These are phyloP conservation scores for Ceratobasidium sp. DNA, from an alignment of 1,284 basidiomycete genomes.

Conservation along the genomic window DNA sequence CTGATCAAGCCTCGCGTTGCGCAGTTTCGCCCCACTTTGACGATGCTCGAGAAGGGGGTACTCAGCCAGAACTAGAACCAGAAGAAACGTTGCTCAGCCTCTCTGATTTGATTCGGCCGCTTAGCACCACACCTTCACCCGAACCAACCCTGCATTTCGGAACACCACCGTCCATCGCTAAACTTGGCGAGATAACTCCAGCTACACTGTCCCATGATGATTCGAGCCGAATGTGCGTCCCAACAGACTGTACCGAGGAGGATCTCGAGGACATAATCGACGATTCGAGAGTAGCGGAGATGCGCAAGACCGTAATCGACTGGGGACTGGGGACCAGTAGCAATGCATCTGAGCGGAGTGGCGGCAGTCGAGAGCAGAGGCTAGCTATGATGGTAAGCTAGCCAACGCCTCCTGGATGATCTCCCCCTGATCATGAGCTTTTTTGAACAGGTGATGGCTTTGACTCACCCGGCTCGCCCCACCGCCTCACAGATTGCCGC, in stretches of 20 bases:
- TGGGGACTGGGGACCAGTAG: constrained; percentile 1
- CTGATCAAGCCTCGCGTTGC: constrained; percentile 4
- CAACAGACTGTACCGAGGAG: neutral
- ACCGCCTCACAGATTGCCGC: constrained; percentile 36
- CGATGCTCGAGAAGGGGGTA: neutral
- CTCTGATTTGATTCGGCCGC: constrained; percentile 36
- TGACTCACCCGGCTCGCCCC: constrained; percentile 36
- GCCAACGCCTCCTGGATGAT: neutral
- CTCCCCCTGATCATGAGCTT: neutral
- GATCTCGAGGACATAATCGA: constrained; percentile 32
- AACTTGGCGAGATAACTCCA: neutral
- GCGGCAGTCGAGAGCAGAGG: constrained; percentile 3
- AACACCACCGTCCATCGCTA: constrained; percentile 8
- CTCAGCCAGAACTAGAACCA: constrained; percentile 6
- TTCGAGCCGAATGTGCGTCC: neutral
- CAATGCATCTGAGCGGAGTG: neutral
- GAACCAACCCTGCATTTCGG: constrained; percentile 38
- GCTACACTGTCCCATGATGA: neutral
- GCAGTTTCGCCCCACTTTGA: constrained; percentile 22
- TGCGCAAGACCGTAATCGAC: constrained; percentile 24
- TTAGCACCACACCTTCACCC: constrained; percentile 40
- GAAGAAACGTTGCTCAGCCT: constrained; percentile 29
- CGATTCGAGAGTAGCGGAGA: constrained; percentile 34
- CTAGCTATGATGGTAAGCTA: constrained; percentile 33
- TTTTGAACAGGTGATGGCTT: constrained; percentile 27